Percentiles rank a stretch among this genome's conserved stretches.
These are phyloP conservation scores for Daphne laureola DNA, from an alignment of 441 rosid genomes.

Conservation along the genomic window DNA sequence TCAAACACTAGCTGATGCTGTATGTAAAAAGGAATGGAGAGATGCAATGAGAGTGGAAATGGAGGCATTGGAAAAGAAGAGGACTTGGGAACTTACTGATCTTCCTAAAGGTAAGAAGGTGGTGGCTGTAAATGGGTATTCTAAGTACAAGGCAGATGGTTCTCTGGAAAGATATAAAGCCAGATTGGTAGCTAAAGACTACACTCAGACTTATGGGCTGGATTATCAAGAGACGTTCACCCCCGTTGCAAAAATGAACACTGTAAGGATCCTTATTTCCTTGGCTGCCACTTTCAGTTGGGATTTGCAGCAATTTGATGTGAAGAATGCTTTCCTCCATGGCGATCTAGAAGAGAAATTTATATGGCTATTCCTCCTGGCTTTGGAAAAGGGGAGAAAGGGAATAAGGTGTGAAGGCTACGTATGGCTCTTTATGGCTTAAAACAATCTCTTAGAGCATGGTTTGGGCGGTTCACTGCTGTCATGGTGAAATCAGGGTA, in stretches of 20 bases:
- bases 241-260: background rate
- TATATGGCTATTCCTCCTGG: background rate
- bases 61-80: conserved; percentile 1
- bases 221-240: background rate
- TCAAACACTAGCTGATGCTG: background rate
- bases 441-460: no score
- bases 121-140: background rate
- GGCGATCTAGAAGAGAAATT: background rate
- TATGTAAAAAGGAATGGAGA: conserved; percentile 1
- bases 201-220: background rate
- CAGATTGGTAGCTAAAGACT: background rate
- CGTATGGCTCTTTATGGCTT: no score
- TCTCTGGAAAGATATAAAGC: background rate
- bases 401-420: background rate
- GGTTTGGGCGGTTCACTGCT: no score
- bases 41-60: conserved; percentile 3
- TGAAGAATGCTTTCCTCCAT: background rate
- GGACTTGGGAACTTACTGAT: background rate
- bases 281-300: background rate
- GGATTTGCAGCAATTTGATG: background rate
- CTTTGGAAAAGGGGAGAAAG: background rate
- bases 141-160: background rate
- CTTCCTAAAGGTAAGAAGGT: background rate
- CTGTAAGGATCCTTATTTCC: background rate
- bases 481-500: no score